A percentile compares a stretch with the other conserved stretches of the same genome.
Conservation (phyloP, 768 basidiomycete species). For the Xerocomellus amylosporus region DNA sequence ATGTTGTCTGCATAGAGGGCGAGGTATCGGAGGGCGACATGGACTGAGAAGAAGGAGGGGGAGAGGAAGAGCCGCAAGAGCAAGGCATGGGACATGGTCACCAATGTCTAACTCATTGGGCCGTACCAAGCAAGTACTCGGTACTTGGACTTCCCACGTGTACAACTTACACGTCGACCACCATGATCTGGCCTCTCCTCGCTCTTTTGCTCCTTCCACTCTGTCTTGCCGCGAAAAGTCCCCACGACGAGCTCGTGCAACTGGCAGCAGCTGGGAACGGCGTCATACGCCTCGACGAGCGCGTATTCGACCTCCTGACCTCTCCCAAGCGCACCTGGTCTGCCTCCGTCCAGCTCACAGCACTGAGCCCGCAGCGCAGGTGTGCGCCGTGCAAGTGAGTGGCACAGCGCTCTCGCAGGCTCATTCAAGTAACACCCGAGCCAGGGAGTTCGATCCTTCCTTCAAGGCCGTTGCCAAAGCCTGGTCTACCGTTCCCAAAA, state of each 20-base stretch:
- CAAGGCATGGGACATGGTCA: slow-evolving; percentile 64
- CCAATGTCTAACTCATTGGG: background rate
- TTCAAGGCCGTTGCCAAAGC: slow-evolving; percentile 80
- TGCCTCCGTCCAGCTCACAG: slow-evolving; percentile 85
- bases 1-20: slow-evolving; percentile 81
- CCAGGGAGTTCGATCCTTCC: slow-evolving; percentile 81
- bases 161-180: background rate
- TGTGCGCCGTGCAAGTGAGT: slow-evolving; percentile 93
- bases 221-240: slow-evolving; percentile 27
- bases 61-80: slow-evolving; percentile 91
- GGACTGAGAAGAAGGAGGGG: slow-evolving; percentile 88
- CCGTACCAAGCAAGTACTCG: background rate
- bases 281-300: slow-evolving; percentile 75
- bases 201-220: slow-evolving; percentile 33
- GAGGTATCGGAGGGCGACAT: slow-evolving; percentile 89
- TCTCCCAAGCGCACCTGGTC: slow-evolving; percentile 81
- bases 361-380: slow-evolving; percentile 73
- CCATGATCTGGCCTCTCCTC: slow-evolving; percentile 25
- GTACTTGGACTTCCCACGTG: slow-evolving; percentile 17
- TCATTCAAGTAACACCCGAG: background rate
- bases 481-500: slow-evolving; percentile 64
- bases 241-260: slow-evolving; percentile 58
- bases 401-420: background rate
- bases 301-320: slow-evolving; percentile 74
- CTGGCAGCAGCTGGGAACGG: slow-evolving; percentile 75